phyloP scores from a whole-genome alignment of 768 basidiomycete species.

The Suillus brevipes region DNA sequence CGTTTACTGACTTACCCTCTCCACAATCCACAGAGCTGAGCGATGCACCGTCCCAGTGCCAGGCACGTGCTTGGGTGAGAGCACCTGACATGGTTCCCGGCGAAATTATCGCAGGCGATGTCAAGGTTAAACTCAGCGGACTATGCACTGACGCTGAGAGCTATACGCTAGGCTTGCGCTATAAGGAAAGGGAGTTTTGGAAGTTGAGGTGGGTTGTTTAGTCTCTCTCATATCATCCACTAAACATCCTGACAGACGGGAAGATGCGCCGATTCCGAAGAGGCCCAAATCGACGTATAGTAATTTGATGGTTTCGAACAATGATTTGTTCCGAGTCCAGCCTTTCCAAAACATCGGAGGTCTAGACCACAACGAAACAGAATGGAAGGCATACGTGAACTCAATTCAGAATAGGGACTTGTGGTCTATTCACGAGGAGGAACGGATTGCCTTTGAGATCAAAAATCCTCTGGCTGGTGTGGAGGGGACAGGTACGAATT shows the following conservation, averaged over 20 bases:
- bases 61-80: constrained; percentile 6
- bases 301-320: too few relatives aligned
- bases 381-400: background rate
- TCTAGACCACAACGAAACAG: too few relatives aligned
- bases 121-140: constrained; percentile 4
- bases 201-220: background rate
- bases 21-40: background rate
- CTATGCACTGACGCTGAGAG: background rate
- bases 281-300: background rate
- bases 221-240: too few relatives aligned
- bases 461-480: background rate
- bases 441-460: constrained; percentile 19
- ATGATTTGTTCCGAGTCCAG: too few relatives aligned
- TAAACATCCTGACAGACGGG: background rate
- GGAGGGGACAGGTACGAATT: background rate
- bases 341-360: too few relatives aligned
- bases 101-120: background rate
- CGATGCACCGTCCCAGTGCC: background rate
- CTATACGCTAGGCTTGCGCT: too few relatives aligned
- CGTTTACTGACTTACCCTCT: background rate
- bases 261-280: too few relatives aligned
- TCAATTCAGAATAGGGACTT: constrained; percentile 10
- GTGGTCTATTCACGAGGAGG: constrained; percentile 22
- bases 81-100: constrained; percentile 8
- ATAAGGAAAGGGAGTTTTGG: too few relatives aligned